Base-by-base conservation (phyloP, 1,284 basidiomycete genomes). In the Naganishia cerealis region DNA sequence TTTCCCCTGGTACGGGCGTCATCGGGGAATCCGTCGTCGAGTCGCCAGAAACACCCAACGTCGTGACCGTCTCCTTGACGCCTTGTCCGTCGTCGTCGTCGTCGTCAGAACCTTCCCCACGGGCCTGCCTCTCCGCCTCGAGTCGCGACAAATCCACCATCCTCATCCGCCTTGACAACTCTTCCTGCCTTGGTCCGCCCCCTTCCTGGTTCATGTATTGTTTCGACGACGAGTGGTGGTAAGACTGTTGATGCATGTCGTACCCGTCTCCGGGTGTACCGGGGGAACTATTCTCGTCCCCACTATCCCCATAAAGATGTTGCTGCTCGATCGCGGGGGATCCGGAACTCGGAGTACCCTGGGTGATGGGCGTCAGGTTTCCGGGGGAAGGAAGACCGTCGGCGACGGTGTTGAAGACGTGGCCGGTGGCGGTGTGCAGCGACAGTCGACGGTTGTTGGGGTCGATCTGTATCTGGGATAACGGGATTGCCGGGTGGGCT, bases 341-440 rank as follows among this genome's bases (percentile, higher is more conserved):
- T 15, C 38, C 57, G 29, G n/a, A 36, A 21, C 24, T 54, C 67
- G 69, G 40, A 36, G 70, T 65, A 38, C 68, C 46, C 38, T 57
- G 65, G 5, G 71, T 69, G 67, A 80, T 74, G 15, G 79, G 79
- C 6, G 78, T 78, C 43, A 80, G 74, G 57, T 74, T 73, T 65
- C 76, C 75, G 4, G 79, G 79, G 8, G 75, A 77, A 9, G 79
- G 78, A 5, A 80, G 71, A 40, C 77, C 78, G 70, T 80, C 77
- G 59, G 75, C 75, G 18, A 77, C 73, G 13, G 79, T 80, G 48
- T 75, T 71, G 48, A 80, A 67, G 67, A 78, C 72, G 57, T 72
- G 74, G 38, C 80, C 80, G 15, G 74, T 68, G 0, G 76, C 76
- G 0, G 79, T 80, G 48, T 74, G 71, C 52, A 81, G 71, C 15